Percentiles rank a stretch among this genome's conserved stretches.
Conservation (phyloP, 1,139 yeast genomes). For the Hemisphaericaspora xylofermentans region DNA sequence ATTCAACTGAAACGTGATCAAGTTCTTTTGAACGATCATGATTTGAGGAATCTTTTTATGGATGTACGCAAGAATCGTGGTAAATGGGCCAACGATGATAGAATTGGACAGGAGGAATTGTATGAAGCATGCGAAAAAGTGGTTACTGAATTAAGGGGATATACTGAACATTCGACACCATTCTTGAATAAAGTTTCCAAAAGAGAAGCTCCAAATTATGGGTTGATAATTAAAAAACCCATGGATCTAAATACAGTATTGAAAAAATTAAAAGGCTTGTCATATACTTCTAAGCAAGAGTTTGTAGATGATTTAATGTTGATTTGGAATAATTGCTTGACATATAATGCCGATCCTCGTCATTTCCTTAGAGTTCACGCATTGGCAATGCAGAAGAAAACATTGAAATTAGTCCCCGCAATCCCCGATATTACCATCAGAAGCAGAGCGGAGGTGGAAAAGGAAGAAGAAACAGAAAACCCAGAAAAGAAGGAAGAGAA, state of each 20-base stretch:
- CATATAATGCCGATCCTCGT: constrained; percentile 92
- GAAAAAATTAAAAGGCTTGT: constrained; percentile 80
- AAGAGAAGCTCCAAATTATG: constrained; percentile 96
- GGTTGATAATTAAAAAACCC: constrained; percentile 83
- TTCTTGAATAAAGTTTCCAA: constrained; percentile 92
- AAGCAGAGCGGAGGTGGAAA: constrained; percentile 82
- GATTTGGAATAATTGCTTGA: constrained; percentile 92
- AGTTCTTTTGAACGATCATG: constrained; percentile 76
- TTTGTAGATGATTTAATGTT: constrained; percentile 92
- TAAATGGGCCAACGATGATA: constrained; percentile 94
- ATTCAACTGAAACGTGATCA: constrained; percentile 79
- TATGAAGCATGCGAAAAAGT: constrained; percentile 98
- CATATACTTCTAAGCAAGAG: constrained; percentile 79
- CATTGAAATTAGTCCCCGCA: constrained; percentile 70
- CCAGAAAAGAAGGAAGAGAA: constrained; percentile 43
- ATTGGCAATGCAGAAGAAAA: constrained; percentile 90
- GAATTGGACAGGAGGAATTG: constrained; percentile 94
- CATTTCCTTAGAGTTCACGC: constrained; percentile 93
- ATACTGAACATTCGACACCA: constrained; percentile 96
- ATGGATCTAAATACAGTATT: constrained; percentile 96
- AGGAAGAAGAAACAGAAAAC: constrained; percentile 52
- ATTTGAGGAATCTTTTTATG: constrained; percentile 78
- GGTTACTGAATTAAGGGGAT: constrained; percentile 82
- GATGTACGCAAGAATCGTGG: constrained; percentile 95
- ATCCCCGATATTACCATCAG: constrained; percentile 86